phyloP scores from a whole-genome alignment of 352 stramenopile species.

The Blastocystis sp. region DNA sequence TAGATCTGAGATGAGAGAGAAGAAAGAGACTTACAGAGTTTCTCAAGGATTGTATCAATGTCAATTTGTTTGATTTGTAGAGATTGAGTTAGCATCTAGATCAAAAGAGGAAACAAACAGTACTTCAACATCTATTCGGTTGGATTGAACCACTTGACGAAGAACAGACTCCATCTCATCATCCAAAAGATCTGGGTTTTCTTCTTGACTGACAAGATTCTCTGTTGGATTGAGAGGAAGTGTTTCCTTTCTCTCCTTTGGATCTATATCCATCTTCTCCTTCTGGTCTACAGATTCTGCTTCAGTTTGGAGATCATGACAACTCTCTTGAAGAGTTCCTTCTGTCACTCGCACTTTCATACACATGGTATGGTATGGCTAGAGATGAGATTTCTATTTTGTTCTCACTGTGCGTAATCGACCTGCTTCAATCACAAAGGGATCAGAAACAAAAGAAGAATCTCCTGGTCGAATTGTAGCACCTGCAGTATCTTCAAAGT shows the following conservation, averaged over 20 bases:
- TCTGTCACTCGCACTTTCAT: constrained; percentile 33
- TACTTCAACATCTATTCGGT: background rate
- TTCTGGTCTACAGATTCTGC: background rate
- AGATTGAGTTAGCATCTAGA: background rate
- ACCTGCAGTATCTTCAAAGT: background rate
- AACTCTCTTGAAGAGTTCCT: background rate
- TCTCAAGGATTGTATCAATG: background rate
- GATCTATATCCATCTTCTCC: background rate
- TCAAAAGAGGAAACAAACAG: background rate
- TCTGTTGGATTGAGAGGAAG: no score
- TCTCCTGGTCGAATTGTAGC: background rate
- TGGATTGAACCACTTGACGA: background rate
- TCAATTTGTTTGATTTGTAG: background rate
- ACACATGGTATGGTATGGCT: constrained; percentile 7
- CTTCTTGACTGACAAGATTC: no score
- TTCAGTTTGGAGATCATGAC: background rate
- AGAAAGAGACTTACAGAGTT: background rate
- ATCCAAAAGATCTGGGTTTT: no score
- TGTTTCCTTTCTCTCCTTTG: no score
- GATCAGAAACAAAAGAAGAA: constrained; percentile 1
- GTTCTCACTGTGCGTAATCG: background rate
- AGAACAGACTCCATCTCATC: background rate
- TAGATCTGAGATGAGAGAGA: background rate
- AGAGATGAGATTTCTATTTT: no score
- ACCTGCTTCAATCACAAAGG: constrained; percentile 20